Evolutionary conservation across 2,329 filamentous ascomycete species (phyloP).

Genomic region (Aspergillus spinulosporus): DNA sequence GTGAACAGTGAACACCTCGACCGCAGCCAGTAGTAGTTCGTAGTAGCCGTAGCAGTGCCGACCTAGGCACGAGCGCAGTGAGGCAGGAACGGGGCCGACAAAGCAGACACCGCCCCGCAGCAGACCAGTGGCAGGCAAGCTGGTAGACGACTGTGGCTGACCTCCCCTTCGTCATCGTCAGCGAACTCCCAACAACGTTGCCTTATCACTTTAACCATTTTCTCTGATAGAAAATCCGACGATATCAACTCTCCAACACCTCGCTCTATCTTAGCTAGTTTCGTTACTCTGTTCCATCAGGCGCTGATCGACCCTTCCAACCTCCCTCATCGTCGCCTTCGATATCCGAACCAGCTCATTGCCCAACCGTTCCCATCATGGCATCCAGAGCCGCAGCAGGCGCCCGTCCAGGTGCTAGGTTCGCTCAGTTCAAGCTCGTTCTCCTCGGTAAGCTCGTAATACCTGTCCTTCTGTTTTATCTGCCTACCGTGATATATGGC

Average conservation of each 20-base stretch:
- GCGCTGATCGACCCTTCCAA: conserved; percentile 8
- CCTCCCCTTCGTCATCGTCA: conserved; percentile 38
- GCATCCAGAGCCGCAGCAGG: conserved; percentile 78
- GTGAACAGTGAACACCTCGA: conserved; percentile 5
- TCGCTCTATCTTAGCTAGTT: conserved; percentile 24
- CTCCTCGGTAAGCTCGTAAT: conserved; percentile 71
- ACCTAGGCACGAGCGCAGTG: conserved; percentile 13
- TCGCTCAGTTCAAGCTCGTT: conserved; percentile 99
- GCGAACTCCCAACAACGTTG: conserved; percentile 16
- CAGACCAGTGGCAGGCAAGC: conserved; percentile 13
- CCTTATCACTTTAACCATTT: conserved; percentile 5
- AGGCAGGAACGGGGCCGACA: conserved; percentile 12
- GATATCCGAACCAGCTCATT: conserved; percentile 10
- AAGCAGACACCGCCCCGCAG: conserved; percentile 14
- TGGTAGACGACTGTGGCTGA: conserved; percentile 30
- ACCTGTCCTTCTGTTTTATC: conserved; percentile 4
- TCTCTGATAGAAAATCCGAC: conserved; percentile 15
- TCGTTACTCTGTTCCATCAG: conserved; percentile 17
- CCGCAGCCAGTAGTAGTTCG: neutral
- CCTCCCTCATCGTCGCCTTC: neutral
- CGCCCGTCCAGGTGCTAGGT: conserved; percentile 69
- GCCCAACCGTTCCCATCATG: conserved; percentile 58
- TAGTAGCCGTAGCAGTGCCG: neutral
- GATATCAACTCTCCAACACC: conserved; percentile 22
- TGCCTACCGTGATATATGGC: conserved; percentile 2